These are phyloP conservation scores for Penicillium cataractarum DNA, from an alignment of 495 filamentous ascomycete genomes.

Conservation along the genomic window DNA sequence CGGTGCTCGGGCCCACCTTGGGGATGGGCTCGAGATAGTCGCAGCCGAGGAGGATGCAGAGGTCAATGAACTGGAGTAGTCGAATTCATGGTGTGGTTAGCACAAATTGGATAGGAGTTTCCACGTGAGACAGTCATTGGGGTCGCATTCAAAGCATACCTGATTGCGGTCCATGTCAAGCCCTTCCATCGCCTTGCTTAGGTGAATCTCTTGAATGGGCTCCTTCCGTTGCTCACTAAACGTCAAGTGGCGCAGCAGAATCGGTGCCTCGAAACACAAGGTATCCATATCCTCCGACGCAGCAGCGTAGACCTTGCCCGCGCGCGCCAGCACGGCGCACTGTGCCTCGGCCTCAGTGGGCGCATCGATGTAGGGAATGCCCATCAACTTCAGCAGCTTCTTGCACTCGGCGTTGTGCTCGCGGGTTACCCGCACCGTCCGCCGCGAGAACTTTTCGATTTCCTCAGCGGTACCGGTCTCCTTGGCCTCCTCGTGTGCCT, in stretches of 20 bases:
- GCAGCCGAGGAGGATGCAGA: conserved; percentile 97
- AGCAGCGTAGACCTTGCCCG: conserved; percentile 94
- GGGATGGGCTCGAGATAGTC: conserved; percentile 97
- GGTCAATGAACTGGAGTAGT: conserved; percentile 79
- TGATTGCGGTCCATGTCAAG: conserved; percentile 84
- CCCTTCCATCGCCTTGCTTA: conserved; percentile 81
- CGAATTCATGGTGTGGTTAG: neutral
- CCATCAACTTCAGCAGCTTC: conserved; percentile 87
- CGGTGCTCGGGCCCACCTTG: conserved; percentile 87
- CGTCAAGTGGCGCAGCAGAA: conserved; percentile 89
- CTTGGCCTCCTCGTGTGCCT: conserved; percentile 91
- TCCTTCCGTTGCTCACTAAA: conserved; percentile 97
- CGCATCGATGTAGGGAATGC: conserved; percentile 90
- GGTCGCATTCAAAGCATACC: conserved; percentile 43
- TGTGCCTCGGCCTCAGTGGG: conserved; percentile 98
- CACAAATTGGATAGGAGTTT: neutral
- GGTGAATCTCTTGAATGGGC: conserved; percentile 92
- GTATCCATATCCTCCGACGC: conserved; percentile 99
- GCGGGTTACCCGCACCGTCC: conserved; percentile 91
- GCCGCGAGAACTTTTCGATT: conserved; percentile 94
- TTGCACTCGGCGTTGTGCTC: conserved; percentile 98
- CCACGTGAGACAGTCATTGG: neutral
- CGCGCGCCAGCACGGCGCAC: conserved; percentile 86
- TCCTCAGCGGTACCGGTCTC: conserved; percentile 97
- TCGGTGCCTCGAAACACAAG: conserved; percentile 89